Conservation (phyloP, 805 yeast genomes). For the Yarrowia sp. region DNA sequence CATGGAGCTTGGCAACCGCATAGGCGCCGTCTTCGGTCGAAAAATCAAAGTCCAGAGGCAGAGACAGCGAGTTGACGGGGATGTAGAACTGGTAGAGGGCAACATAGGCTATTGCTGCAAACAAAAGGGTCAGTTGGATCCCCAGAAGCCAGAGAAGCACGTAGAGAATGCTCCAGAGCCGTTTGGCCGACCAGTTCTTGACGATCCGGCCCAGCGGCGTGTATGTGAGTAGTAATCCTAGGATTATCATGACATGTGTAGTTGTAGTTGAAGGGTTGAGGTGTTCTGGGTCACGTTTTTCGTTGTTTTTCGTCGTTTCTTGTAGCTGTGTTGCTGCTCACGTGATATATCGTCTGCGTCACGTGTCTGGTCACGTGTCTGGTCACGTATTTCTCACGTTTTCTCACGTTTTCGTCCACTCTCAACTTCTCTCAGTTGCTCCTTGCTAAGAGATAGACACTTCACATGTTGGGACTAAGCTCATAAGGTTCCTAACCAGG, state of each 20-base stretch:
- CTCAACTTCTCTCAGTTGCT: too few species aligned
- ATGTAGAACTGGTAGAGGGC: conserved; percentile 43
- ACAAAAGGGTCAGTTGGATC: conserved; percentile 24
- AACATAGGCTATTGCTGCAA: conserved; percentile 43
- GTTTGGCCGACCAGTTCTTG: conserved; percentile 14
- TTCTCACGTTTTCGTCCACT: too few species aligned
- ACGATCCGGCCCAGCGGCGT: conserved; percentile 25
- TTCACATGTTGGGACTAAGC: conserved; percentile 4
- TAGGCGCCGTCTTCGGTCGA: conserved; percentile 39
- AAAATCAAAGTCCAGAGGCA: conserved; percentile 43
- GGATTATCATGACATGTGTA: conserved; percentile 32
- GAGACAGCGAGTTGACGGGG: conserved; percentile 42
- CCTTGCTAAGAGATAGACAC: not conserved
- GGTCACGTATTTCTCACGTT: not conserved
- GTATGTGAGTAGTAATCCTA: conserved; percentile 22
- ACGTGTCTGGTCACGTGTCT: not conserved
- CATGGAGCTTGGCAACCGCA: conserved; percentile 39
- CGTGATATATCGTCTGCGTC: not conserved
- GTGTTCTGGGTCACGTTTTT: not conserved
- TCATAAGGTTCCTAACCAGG: not conserved
- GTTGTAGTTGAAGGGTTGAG: not conserved
- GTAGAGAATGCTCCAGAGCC: conserved; percentile 28
- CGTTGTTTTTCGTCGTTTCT: not conserved
- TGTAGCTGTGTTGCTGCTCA: too few species aligned
- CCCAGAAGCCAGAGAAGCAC: conserved; percentile 36